phyloP scores from a whole-genome alignment of 305 asterid genomes.

The Caryopteris hybrid region DNA sequence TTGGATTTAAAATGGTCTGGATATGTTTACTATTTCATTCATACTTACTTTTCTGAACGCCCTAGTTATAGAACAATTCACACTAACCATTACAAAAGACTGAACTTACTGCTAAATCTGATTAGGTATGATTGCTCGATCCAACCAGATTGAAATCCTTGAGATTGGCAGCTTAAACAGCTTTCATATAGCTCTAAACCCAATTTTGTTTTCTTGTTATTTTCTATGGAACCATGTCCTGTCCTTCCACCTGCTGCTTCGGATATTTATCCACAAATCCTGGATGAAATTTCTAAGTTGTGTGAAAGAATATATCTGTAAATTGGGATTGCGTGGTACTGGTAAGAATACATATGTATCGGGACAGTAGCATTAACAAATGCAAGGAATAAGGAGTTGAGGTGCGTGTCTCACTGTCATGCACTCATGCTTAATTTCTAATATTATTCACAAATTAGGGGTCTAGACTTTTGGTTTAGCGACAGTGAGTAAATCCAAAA shows the following conservation, averaged over 20 bases:
- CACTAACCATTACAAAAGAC: background rate
- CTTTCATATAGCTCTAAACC: background rate
- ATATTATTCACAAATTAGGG: background rate
- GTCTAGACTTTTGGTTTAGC: background rate
- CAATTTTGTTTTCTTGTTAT: background rate
- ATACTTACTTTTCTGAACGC: background rate
- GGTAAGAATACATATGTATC: background rate
- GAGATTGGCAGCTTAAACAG: background rate
- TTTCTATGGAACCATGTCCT: background rate
- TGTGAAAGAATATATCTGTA: background rate
- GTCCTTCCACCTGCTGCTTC: background rate
- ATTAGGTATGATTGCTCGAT: conserved; percentile 9
- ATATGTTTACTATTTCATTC: background rate
- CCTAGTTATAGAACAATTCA: conserved; percentile 5
- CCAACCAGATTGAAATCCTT: background rate
- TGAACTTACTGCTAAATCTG: background rate
- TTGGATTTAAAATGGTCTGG: background rate
- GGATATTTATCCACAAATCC: background rate
- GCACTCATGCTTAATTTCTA: background rate
- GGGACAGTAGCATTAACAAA: background rate
- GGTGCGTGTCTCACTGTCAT: background rate
- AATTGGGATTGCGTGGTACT: background rate
- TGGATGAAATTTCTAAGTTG: background rate
- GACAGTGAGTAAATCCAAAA: background rate
- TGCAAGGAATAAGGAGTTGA: background rate